phyloP scores from a whole-genome alignment of 1,139 yeast species.

The Candida tropicalis region DNA sequence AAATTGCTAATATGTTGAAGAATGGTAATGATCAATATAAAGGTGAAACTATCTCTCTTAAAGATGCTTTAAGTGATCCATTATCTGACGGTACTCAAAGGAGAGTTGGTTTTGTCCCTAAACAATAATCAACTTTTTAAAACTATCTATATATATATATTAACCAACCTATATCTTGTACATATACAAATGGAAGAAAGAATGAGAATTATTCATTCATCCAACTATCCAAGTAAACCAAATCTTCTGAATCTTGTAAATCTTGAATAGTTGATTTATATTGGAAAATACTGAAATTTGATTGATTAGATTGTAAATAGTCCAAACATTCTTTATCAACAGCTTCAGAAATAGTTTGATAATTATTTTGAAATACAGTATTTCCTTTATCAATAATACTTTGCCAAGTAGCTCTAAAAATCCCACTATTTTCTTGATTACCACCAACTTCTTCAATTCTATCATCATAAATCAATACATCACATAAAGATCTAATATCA shows the following conservation, averaged over 20 bases:
- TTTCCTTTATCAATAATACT: constrained; percentile 65
- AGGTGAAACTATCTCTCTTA: constrained; percentile 28
- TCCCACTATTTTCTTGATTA: constrained; percentile 45
- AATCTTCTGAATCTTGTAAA: constrained; percentile 37
- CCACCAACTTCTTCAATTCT: constrained; percentile 64
- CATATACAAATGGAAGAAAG: background rate
- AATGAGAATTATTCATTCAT: constrained; percentile 14
- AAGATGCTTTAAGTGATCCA: background rate
- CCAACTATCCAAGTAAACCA: constrained; percentile 47
- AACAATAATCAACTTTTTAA: background rate
- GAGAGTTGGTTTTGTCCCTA: background rate
- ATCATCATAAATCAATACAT: constrained; percentile 85
- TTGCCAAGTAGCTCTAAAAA: constrained; percentile 62
- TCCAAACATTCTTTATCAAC: constrained; percentile 5
- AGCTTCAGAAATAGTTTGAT: background rate
- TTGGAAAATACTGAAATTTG: constrained; percentile 15
- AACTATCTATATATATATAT: background rate
- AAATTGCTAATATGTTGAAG: constrained; percentile 28
- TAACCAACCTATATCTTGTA: background rate
- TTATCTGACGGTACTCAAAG: constrained; percentile 6
- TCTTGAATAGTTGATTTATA: constrained; percentile 33
- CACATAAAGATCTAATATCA: constrained; percentile 83
- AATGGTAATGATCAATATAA: constrained; percentile 32
- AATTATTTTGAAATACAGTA: constrained; percentile 41
- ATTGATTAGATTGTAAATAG: constrained; percentile 2